Base-by-base conservation (phyloP, 768 basidiomycete genomes). In the Tylopilus balloui region DNA sequence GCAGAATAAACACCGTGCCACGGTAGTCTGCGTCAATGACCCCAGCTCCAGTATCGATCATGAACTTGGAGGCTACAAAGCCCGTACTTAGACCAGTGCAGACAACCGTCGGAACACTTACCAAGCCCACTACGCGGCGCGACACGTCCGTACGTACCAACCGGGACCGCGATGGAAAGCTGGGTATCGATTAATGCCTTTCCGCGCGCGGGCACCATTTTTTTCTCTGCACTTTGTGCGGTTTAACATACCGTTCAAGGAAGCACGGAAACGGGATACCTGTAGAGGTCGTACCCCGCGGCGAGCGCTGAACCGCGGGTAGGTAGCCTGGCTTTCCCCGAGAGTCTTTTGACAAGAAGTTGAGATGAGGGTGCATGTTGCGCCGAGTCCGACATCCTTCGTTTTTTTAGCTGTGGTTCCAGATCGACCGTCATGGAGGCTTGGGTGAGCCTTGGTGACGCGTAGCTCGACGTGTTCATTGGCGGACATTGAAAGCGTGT, bases 21-120 rank as follows among this genome's bases (percentile, higher is more conserved):
- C 96, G 78, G 69, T 99, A 98, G 67, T 99, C 96, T 7, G 92
- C 90, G 55, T 99, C 96, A 43, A 99, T 80, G 7, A 99, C 96
- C 19, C 95, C 96, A 11, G 96, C 96, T 2, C 96, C 96, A 1
- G 95, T 98, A 63, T 94, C 90, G 50, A 98, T 97, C 83, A 92
- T 92, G 67, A 91, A 93, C 65, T 99, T 99, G 14, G 89, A 88
- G 17, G 96, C 96, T 96, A 54, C 15, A 53, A 35, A 14, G 51
- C 24, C 41, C 23, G 46, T 20, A 15, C 23, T 46, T 8, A 42
- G 41, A 35, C 31, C 28, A 19, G 47, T 4, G 17, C 45, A 37
- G 25, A 20, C n/a, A 40, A 27, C 42, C 27, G 13, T 35, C 6
- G 13, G 25, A 11, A 19, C 17, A 69, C 86, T 45, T 51, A 96